These are phyloP conservation scores for Harringtonia lauricola DNA, from an alignment of 2,329 filamentous ascomycete genomes.

Conservation along the genomic window DNA sequence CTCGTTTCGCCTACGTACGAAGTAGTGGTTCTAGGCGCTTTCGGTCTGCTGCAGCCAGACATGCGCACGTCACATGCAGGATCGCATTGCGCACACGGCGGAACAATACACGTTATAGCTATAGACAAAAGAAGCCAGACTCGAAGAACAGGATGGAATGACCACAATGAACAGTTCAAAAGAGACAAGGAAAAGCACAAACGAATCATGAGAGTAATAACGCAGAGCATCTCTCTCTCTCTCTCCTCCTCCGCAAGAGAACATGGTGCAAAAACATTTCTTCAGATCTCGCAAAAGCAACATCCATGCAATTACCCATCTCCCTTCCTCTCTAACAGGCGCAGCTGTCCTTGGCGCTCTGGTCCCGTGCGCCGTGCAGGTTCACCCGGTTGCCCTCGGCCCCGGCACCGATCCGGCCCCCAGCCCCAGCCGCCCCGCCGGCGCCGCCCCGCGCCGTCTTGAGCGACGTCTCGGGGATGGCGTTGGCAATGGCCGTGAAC, in stretches of 20 bases:
- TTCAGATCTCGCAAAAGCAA: too few species aligned
- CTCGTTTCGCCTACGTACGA: too few species aligned
- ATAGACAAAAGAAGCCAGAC: too few species aligned
- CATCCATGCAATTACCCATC: neutral
- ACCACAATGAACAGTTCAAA: neutral
- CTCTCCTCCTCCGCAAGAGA: neutral
- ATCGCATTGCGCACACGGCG: too few species aligned
- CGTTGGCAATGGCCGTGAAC: slow-evolving; percentile 95
- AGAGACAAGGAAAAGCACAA: neutral
- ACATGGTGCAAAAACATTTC: too few species aligned
- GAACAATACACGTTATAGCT: too few species aligned
- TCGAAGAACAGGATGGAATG: too few species aligned
- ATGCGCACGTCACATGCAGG: too few species aligned
- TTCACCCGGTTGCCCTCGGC: slow-evolving; percentile 70
- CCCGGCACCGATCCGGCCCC: slow-evolving; percentile 35
- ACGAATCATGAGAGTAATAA: neutral
- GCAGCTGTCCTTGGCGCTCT: slow-evolving; percentile 79
- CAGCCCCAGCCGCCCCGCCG: slow-evolving; percentile 45
- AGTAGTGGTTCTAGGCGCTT: too few species aligned
- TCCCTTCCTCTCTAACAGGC: slow-evolving; percentile 55
- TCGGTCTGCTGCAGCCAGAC: too few species aligned
- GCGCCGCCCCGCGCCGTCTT: slow-evolving; percentile 66
- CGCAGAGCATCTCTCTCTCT: neutral
- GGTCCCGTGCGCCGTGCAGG: slow-evolving; percentile 60
- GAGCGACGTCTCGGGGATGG: slow-evolving; percentile 91